Evolutionary conservation across 805 yeast species (phyloP).

Genomic region (Saturnispora halmiae): DNA sequence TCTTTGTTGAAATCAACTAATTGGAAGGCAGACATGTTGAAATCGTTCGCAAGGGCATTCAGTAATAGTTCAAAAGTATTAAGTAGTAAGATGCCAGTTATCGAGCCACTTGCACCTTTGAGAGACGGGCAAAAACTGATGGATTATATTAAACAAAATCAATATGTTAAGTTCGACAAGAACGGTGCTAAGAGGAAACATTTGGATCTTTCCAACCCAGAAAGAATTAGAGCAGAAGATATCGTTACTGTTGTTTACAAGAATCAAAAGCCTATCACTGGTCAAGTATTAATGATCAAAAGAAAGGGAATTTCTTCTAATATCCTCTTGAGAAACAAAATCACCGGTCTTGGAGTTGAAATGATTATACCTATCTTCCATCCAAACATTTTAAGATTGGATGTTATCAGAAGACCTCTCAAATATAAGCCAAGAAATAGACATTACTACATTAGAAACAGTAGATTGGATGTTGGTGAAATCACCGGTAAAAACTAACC

Average conservation of each 20-base stretch:
- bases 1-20: too few species aligned
- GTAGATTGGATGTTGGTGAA: constrained; percentile 68
- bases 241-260: constrained; percentile 65
- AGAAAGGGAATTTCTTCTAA: constrained; percentile 66
- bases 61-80: constrained; percentile 1
- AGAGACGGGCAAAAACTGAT: constrained; percentile 39
- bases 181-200: constrained; percentile 55
- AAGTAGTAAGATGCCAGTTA: constrained; percentile 29
- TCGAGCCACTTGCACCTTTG: constrained; percentile 41
- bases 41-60: constrained; percentile 9
- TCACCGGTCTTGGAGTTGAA: constrained; percentile 80
- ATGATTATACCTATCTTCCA: constrained; percentile 70
- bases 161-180: constrained; percentile 57
- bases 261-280: constrained; percentile 59
- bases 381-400: constrained; percentile 70
- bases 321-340: constrained; percentile 72
- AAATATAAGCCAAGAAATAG: constrained; percentile 71
- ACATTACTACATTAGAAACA: constrained; percentile 82
- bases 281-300: constrained; percentile 70
- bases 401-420: constrained; percentile 64
- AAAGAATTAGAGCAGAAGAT: constrained; percentile 69
- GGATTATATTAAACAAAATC: constrained; percentile 40
- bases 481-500: constrained; percentile 24
- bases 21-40: constrained; percentile 1
- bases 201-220: constrained; percentile 37